Percentiles rank a stretch among this genome's conserved stretches.
These are phyloP conservation scores for Sarocladium oryzae DNA, from an alignment of 2,329 filamentous ascomycete genomes.

Conservation along the genomic window DNA sequence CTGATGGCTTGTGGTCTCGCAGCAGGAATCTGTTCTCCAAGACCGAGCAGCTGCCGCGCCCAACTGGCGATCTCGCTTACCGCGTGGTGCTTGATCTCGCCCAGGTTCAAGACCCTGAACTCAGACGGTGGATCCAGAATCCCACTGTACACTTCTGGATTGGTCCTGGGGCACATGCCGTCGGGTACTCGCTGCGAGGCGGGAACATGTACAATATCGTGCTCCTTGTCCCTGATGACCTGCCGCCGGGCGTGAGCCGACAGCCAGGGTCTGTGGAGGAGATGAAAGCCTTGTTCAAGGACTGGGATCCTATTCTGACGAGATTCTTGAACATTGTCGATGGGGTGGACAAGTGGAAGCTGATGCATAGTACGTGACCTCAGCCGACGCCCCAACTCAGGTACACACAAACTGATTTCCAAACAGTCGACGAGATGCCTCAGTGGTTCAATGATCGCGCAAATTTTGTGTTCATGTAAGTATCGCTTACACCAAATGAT, in stretches of 20 bases:
- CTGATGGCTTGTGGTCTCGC: background rate
- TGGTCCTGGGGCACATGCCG: constrained; percentile 6
- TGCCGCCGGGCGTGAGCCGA: background rate
- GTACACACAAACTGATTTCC: too few species aligned
- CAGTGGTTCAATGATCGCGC: constrained; percentile 1
- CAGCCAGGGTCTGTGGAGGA: constrained; percentile 1
- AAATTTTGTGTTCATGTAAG: constrained; percentile 8
- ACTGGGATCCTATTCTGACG: constrained; percentile 10
- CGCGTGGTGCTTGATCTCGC: background rate
- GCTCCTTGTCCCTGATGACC: constrained; percentile 7
- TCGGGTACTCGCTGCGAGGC: constrained; percentile 4
- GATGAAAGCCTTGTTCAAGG: constrained; percentile 4
- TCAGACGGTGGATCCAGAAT: background rate
- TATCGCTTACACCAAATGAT: background rate
- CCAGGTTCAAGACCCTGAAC: background rate
- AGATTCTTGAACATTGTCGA: constrained; percentile 9
- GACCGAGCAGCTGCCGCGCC: background rate
- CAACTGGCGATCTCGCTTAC: constrained; percentile 9
- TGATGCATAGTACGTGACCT: constrained; percentile 11
- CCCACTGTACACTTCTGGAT: constrained; percentile 1
- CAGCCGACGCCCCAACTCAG: too few species aligned
- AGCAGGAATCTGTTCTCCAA: background rate
- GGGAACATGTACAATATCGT: constrained; percentile 6
- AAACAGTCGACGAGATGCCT: constrained; percentile 3
- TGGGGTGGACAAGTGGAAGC: constrained; percentile 12